Conservation (phyloP, 495 filamentous ascomycete species). For the Penicillium bialowiezense region DNA sequence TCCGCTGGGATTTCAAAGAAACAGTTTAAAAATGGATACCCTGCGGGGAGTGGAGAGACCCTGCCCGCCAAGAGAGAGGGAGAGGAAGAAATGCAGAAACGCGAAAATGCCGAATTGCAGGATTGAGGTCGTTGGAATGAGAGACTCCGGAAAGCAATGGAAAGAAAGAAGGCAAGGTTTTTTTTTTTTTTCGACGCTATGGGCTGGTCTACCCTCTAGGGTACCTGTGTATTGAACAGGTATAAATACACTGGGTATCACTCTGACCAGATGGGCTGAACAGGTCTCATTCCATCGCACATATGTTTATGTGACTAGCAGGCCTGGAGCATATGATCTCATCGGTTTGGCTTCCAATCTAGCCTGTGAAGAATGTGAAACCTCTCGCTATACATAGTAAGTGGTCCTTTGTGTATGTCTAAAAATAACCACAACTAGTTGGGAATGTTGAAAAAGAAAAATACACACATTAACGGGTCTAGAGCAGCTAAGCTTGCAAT, state of each 20-base stretch:
- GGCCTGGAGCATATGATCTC: not conserved
- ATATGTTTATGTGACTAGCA: too few species aligned
- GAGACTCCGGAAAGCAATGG: not conserved
- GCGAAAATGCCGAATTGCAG: too few species aligned
- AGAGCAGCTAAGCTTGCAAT: too few species aligned
- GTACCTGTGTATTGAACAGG: not conserved
- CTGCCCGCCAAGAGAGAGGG: not conserved
- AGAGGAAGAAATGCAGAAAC: not conserved
- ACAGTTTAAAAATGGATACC: conserved; percentile 4
- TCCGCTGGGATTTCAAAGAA: not conserved
- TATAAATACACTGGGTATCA: too few species aligned
- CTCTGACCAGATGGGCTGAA: too few species aligned
- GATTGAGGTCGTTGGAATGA: too few species aligned
- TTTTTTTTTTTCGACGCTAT: too few species aligned
- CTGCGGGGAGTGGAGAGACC: conserved; percentile 6
- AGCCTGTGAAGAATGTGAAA: conserved; percentile 19
- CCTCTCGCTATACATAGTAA: conserved; percentile 24
- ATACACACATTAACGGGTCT: not conserved
- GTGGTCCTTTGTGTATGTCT: not conserved
- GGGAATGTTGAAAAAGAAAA: not conserved
- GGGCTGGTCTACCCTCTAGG: not conserved
- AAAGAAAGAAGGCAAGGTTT: not conserved
- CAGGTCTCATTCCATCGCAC: not conserved
- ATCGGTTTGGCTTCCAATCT: not conserved
- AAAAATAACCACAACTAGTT: not conserved